phyloP scores from a whole-genome alignment of 306 rosid genomes.

The Canavalia gladiata region DNA sequence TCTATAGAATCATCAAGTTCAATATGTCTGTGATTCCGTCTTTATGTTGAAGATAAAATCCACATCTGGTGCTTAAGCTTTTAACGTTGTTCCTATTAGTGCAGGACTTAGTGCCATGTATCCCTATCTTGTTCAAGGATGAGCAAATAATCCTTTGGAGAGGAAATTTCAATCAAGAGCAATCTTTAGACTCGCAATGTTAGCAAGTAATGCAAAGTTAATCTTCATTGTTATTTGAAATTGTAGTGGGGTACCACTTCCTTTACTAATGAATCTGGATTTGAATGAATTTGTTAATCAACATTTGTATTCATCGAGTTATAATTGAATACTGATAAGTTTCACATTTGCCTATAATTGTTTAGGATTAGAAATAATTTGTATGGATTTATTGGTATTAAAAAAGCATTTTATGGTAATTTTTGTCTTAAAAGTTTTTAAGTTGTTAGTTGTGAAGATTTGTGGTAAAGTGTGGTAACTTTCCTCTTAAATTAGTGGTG shows the following conservation, averaged over 20 bases:
- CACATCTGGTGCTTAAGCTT: slow-evolving; percentile 12
- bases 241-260: neutral
- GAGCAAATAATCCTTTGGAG: slow-evolving; percentile 94
- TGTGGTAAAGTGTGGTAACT: too few species aligned
- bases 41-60: slow-evolving; percentile 25
- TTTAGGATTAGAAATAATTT: too few species aligned
- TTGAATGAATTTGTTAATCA: neutral
- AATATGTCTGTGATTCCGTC: neutral
- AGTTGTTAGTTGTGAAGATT: too few species aligned
- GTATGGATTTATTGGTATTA: too few species aligned
- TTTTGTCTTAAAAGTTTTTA: too few species aligned
- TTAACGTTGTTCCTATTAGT: slow-evolving; percentile 13
- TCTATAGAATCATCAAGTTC: slow-evolving; percentile 17
- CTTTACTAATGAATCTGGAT: neutral
- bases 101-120: slow-evolving; percentile 88
- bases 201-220: slow-evolving; percentile 23
- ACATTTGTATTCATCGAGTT: slow-evolving; percentile 24
- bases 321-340: neutral
- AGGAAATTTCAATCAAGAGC: slow-evolving; percentile 62
- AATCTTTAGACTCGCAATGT: slow-evolving; percentile 42
- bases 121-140: slow-evolving; percentile 88
- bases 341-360: too few species aligned
- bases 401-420: too few species aligned
- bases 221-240: slow-evolving; percentile 19
- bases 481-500: too few species aligned